Conservation (phyloP, 257 asterid genomes). For the Handroanthus guayacan region DNA sequence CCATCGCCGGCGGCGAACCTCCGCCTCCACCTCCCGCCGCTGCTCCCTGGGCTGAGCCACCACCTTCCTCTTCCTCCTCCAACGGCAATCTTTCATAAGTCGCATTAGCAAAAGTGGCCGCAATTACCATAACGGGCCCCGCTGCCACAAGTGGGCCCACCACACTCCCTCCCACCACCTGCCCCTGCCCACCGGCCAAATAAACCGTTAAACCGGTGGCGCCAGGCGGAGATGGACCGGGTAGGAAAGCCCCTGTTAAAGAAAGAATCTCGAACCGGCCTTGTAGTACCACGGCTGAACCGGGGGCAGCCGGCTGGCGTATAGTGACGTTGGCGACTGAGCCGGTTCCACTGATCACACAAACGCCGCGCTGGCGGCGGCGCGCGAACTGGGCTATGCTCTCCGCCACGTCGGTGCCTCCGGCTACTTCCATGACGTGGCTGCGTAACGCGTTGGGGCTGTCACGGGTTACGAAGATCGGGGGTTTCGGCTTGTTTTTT, state of each 20-base stretch:
- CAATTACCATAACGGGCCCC: conserved; percentile 54
- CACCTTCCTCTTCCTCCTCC: conserved; percentile 50
- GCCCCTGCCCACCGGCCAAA: conserved; percentile 48
- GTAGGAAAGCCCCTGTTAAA: conserved; percentile 47
- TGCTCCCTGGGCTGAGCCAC: conserved; percentile 35
- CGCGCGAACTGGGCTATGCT: conserved; percentile 57
- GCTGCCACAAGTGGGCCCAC: conserved; percentile 53
- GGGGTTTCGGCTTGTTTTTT: conserved; percentile 54
- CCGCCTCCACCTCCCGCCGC: conserved; percentile 23
- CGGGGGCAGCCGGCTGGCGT: conserved; percentile 48
- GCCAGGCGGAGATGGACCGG: conserved; percentile 53
- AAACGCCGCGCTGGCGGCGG: conserved; percentile 54
- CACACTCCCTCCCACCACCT: conserved; percentile 55
- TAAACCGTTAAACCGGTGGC: conserved; percentile 52
- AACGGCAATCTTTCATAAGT: conserved; percentile 54
- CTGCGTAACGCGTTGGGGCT: conserved; percentile 57
- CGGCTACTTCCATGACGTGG: conserved; percentile 51
- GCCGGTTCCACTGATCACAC: conserved; percentile 53
- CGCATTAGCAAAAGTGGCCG: conserved; percentile 51
- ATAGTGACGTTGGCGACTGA: conserved; percentile 51
- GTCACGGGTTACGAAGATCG: conserved; percentile 55
- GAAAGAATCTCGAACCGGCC: conserved; percentile 56
- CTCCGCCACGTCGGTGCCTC: conserved; percentile 55
- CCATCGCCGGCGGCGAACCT: conserved; percentile 44
- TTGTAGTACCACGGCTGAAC: conserved; percentile 48